A percentile compares a stretch with the other conserved stretches of the same genome.
Conservation (phyloP, 768 basidiomycete genomes). For the Mycena crocata region DNA sequence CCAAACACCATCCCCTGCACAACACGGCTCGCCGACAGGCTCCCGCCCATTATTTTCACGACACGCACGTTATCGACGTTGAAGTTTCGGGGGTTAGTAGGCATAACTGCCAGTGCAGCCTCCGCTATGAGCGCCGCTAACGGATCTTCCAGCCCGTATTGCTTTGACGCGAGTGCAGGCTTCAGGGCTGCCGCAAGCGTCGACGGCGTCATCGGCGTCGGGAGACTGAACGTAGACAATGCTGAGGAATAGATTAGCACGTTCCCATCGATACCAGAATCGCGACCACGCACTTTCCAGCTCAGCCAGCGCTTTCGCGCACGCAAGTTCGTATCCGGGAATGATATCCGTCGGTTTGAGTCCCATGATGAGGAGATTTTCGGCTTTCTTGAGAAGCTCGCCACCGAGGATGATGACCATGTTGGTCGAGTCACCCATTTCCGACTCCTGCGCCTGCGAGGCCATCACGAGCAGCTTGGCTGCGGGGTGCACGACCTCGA, state of each 20-base stretch:
- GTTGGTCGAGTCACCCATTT: constrained; percentile 99
- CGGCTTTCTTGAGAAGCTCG: constrained; percentile 93
- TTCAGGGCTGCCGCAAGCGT: constrained; percentile 82
- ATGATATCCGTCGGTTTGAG: constrained; percentile 97
- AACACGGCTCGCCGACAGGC: constrained; percentile 84
- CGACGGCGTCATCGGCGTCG: constrained; percentile 75
- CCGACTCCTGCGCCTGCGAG: constrained; percentile 93
- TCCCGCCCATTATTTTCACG: constrained; percentile 98
- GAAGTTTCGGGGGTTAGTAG: constrained; percentile 88
- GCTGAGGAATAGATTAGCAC: constrained; percentile 53
- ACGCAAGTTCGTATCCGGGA: constrained; percentile 94
- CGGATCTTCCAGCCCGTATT: constrained; percentile 92
- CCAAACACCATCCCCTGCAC: constrained; percentile 99
- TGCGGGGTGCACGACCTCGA: constrained; percentile 98
- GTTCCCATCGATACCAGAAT: neutral
- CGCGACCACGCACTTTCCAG: constrained; percentile 80
- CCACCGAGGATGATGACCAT: constrained; percentile 95
- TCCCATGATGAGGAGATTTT: constrained; percentile 94
- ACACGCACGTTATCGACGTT: constrained; percentile 98
- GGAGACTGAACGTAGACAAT: constrained; percentile 76
- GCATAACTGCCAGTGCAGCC: constrained; percentile 94
- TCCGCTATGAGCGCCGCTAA: constrained; percentile 90
- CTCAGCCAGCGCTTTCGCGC: constrained; percentile 84
- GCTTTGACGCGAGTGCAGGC: constrained; percentile 96
- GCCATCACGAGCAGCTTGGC: constrained; percentile 99